Conservation (phyloP, 805 yeast genomes). For the Starmera caribaea region DNA sequence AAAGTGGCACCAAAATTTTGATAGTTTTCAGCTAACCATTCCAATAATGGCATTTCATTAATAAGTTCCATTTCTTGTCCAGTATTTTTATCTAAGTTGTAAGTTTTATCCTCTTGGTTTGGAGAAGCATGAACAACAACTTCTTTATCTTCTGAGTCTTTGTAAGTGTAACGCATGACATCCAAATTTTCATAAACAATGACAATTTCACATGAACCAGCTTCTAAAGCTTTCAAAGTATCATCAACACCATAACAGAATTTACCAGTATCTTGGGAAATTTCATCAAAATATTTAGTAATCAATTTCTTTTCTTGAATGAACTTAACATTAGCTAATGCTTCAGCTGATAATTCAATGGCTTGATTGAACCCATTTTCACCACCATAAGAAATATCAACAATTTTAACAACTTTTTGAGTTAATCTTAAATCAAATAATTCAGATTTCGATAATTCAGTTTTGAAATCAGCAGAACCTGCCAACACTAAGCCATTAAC, state of each 20-base stretch:
- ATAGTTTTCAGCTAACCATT: conserved; percentile 98
- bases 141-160: conserved; percentile 73
- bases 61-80: conserved; percentile 90
- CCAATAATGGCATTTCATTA: conserved; percentile 77
- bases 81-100: conserved; percentile 70
- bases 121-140: conserved; percentile 67
- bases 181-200: conserved; percentile 92
- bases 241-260: conserved; percentile 97
- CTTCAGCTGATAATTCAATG: conserved; percentile 93
- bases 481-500: conserved; percentile 93
- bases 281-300: conserved; percentile 89
- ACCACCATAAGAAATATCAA: conserved; percentile 98
- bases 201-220: conserved; percentile 90
- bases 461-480: conserved; percentile 98
- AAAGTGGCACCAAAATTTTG: conserved; percentile 88
- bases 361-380: conserved; percentile 99
- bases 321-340: conserved; percentile 92
- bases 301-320: conserved; percentile 97
- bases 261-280: conserved; percentile 93
- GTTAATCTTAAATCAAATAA: conserved; percentile 85
- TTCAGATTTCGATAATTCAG: conserved; percentile 86
- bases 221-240: conserved; percentile 90
- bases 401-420: conserved; percentile 81
- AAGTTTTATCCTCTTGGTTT: conserved; percentile 62
- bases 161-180: conserved; percentile 72